Conservation (phyloP, 1,139 yeast genomes). For the Yamadazyma taylorii region DNA sequence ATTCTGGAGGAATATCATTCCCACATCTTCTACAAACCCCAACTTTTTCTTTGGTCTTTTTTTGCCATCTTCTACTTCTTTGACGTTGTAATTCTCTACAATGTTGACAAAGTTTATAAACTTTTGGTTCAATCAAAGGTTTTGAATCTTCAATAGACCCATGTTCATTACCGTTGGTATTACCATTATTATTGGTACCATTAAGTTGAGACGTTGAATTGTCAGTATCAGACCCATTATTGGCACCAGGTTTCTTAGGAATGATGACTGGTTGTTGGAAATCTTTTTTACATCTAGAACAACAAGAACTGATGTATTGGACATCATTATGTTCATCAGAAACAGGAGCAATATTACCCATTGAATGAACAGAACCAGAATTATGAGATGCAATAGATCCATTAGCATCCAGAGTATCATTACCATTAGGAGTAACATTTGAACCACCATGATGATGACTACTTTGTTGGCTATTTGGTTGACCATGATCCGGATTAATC, state of each 20-base stretch:
- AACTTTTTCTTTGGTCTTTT: conserved; percentile 55
- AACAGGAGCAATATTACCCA: neutral
- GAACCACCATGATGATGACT: neutral
- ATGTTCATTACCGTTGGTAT: too few species aligned
- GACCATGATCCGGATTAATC: too few species aligned
- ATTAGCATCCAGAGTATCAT: neutral
- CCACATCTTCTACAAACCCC: conserved; percentile 72
- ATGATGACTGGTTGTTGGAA: conserved; percentile 48
- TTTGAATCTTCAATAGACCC: conserved; percentile 19
- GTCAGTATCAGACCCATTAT: neutral
- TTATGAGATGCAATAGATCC: neutral
- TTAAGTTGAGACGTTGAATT: too few species aligned
- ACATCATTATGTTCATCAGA: conserved; percentile 5
- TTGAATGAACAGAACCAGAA: neutral
- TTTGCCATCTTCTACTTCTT: conserved; percentile 64
- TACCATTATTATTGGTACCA: neutral
- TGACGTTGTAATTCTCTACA: conserved; percentile 65
- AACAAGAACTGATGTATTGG: conserved; percentile 23
- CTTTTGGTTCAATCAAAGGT: conserved; percentile 44
- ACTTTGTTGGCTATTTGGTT: too few species aligned
- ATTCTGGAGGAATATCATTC: conserved; percentile 48
- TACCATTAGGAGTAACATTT: neutral
- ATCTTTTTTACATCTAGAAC: conserved; percentile 61
- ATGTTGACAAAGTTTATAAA: conserved; percentile 59
- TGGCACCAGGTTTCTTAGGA: conserved; percentile 27